Conservation (phyloP, 2,329 filamentous ascomycete species). For the Diaporthe helianthi region DNA sequence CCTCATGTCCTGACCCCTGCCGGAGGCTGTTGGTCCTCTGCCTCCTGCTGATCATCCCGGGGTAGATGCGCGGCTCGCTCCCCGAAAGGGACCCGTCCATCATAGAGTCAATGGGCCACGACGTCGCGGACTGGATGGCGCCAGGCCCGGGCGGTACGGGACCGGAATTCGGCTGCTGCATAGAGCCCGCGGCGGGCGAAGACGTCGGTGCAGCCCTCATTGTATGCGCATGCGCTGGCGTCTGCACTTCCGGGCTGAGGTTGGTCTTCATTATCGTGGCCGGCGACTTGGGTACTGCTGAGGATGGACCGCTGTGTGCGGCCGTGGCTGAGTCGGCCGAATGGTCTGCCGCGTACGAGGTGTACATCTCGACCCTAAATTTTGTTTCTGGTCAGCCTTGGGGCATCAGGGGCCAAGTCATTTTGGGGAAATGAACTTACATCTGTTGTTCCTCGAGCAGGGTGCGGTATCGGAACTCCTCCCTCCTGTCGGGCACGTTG, state of each 20-base stretch:
- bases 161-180: slow-evolving; percentile 24
- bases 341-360: slow-evolving; percentile 43
- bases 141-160: background rate
- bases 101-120: slow-evolving; percentile 43
- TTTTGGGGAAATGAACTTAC: slow-evolving; percentile 57
- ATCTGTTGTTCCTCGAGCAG: slow-evolving; percentile 82
- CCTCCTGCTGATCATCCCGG: slow-evolving; percentile 66
- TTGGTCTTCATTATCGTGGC: slow-evolving; percentile 37
- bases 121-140: background rate
- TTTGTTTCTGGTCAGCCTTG: slow-evolving; percentile 16
- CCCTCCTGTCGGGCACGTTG: slow-evolving; percentile 92
- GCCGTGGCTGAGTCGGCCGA: slow-evolving; percentile 1
- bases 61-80: slow-evolving; percentile 74
- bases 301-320: slow-evolving; percentile 11
- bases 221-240: background rate
- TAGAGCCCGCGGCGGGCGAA: slow-evolving; percentile 12
- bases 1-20: slow-evolving; percentile 48
- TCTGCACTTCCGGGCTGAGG: slow-evolving; percentile 18
- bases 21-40: slow-evolving; percentile 53
- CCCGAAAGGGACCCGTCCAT: slow-evolving; percentile 59
- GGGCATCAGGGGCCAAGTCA: background rate
- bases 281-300: slow-evolving; percentile 37
- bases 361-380: slow-evolving; percentile 52
- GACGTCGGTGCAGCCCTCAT: slow-evolving; percentile 29
- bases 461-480: slow-evolving; percentile 89